phyloP scores from a whole-genome alignment of 805 yeast species.

The Candida coquimbonensis region DNA sequence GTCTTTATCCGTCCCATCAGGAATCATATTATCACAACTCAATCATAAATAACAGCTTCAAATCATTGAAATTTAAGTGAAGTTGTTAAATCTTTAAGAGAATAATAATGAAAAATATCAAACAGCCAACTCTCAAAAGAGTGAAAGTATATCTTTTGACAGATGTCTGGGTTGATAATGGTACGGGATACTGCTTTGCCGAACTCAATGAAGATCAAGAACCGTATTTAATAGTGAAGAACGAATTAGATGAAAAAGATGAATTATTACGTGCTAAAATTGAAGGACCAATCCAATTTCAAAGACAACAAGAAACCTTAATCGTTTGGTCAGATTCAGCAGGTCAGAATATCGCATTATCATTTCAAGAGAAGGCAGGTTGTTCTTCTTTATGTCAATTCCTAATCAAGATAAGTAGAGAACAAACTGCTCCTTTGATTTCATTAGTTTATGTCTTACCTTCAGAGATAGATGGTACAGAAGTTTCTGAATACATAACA shows the following conservation, averaged over 20 bases:
- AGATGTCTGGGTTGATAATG: slow-evolving; percentile 86
- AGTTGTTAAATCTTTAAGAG: background rate
- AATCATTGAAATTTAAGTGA: background rate
- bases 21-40: no score
- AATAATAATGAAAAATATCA: background rate
- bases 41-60: no score
- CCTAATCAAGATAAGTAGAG: slow-evolving; percentile 57
- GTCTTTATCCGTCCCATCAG: background rate
- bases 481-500: slow-evolving; percentile 67
- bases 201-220: slow-evolving; percentile 32
- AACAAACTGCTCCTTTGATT: slow-evolving; percentile 50
- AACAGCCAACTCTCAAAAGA: slow-evolving; percentile 47
- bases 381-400: slow-evolving; percentile 81
- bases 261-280: slow-evolving; percentile 57
- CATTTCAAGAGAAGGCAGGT: slow-evolving; percentile 89
- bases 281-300: slow-evolving; percentile 77
- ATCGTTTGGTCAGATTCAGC: slow-evolving; percentile 86
- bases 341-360: slow-evolving; percentile 73
- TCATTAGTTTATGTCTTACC: slow-evolving; percentile 65
- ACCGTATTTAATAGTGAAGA: slow-evolving; percentile 65
- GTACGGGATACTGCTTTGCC: slow-evolving; percentile 88
- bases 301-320: slow-evolving; percentile 88
- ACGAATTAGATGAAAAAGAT: slow-evolving; percentile 56
- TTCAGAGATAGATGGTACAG: slow-evolving; percentile 35
- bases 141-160: slow-evolving; percentile 86